Percentiles rank a stretch among this genome's conserved stretches.
Evolutionary conservation across 1,139 yeast genomes (phyloP).

Genomic region (Scheffersomyces quercinus): DNA sequence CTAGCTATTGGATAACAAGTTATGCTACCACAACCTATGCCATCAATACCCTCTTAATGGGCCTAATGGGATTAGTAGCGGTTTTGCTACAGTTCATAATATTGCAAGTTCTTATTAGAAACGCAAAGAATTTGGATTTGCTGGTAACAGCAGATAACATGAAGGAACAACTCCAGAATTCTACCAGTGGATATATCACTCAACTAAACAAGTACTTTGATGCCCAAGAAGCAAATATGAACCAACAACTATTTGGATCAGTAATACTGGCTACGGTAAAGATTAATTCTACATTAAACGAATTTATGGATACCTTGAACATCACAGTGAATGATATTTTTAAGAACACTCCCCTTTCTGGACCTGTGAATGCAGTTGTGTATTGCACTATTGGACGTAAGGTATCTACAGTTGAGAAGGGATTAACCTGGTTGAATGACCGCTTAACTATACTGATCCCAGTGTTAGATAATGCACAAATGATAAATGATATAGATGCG

Average conservation of each 20-base stretch:
- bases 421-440: constrained; percentile 75
- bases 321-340: constrained; percentile 46
- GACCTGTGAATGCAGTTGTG: constrained; percentile 65
- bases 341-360: constrained; percentile 64
- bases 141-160: not conserved
- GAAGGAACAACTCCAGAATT: constrained; percentile 1
- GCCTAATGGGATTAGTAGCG: constrained; percentile 48
- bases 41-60: constrained; percentile 42
- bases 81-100: constrained; percentile 50
- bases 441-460: constrained; percentile 67
- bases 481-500: constrained; percentile 3
- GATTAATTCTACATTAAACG: constrained; percentile 55
- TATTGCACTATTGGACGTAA: constrained; percentile 81
- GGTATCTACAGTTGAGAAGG: constrained; percentile 61
- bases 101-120: constrained; percentile 21
- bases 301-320: constrained; percentile 30
- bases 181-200: constrained; percentile 16
- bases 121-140: not conserved
- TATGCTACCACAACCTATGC: constrained; percentile 53
- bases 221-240: constrained; percentile 44
- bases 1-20: constrained; percentile 44
- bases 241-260: constrained; percentile 68
- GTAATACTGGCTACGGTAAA: constrained; percentile 54
- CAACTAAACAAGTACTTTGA: constrained; percentile 26
- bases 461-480: constrained; percentile 4